Percentiles rank a stretch among this genome's conserved stretches.
These are phyloP conservation scores for Vinca minor DNA, from an alignment of 257 asterid genomes.

Conservation along the genomic window DNA sequence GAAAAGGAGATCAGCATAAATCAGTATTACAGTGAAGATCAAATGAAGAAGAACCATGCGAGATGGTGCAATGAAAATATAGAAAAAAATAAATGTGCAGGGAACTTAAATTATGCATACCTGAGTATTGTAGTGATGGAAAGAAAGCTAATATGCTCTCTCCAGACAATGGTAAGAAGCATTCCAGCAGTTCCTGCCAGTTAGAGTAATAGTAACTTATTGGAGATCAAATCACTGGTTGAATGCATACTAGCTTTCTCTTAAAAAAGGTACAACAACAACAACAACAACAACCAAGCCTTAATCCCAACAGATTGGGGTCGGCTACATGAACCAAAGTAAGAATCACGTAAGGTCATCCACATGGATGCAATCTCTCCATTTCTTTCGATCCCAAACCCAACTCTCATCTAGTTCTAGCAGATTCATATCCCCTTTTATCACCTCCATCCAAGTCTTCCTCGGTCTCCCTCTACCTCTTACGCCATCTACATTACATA, in stretches of 20 bases:
- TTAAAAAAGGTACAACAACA: neutral
- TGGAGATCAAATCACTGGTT: slow-evolving; percentile 10
- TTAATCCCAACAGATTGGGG: no score
- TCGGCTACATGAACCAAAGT: no score
- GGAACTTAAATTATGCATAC: slow-evolving; percentile 22
- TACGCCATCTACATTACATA: no score
- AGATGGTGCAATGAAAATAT: neutral
- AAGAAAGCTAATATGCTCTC: slow-evolving; percentile 58
- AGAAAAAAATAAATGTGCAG: neutral
- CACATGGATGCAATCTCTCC: no score
- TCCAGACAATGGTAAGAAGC: slow-evolving; percentile 93
- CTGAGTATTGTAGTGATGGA: slow-evolving; percentile 73
- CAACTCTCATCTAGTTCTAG: no score
- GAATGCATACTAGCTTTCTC: slow-evolving; percentile 5
- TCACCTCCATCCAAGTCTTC: no score
- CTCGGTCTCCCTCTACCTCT: no score
- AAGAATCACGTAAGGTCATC: no score
- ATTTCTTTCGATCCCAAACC: no score
- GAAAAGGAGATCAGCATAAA: slow-evolving; percentile 1
- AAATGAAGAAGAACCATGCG: neutral
- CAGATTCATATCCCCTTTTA: no score
- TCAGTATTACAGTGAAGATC: neutral
- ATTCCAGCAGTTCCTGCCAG: slow-evolving; percentile 88
- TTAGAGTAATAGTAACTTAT: slow-evolving; percentile 9
- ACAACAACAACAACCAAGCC: no score